Percentiles rank a stretch among this genome's conserved stretches.
These are phyloP conservation scores for Fusarium miscanthi DNA, from an alignment of 2,329 filamentous ascomycete species.

Conservation along the genomic window DNA sequence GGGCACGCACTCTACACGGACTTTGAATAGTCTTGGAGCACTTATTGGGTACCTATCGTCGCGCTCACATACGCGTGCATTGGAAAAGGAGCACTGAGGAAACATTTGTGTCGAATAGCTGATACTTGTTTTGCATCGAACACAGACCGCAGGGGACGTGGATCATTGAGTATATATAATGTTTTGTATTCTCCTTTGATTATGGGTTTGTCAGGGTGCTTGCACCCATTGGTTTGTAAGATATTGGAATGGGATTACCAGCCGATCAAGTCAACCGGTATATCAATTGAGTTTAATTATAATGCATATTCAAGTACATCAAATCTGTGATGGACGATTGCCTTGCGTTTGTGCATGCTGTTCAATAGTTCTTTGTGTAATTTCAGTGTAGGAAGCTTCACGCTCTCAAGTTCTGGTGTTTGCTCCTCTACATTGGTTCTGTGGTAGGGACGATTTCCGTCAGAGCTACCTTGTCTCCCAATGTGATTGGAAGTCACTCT, in stretches of 20 bases:
- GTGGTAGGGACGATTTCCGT: neutral
- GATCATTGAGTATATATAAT: slow-evolving; percentile 45
- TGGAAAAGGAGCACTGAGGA: slow-evolving; percentile 31
- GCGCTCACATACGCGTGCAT: slow-evolving; percentile 26
- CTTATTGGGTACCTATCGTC: slow-evolving; percentile 21
- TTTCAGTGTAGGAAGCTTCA: neutral
- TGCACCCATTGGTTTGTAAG: slow-evolving; percentile 28
- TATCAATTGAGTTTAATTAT: slow-evolving; percentile 10
- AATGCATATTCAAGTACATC: neutral
- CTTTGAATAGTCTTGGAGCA: slow-evolving; percentile 25
- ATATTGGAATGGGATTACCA: slow-evolving; percentile 1
- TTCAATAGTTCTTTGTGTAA: neutral
- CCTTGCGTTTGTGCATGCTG: neutral
- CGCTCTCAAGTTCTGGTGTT: neutral
- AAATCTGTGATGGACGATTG: neutral
- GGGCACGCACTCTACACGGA: slow-evolving; percentile 12
- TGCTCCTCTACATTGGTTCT: neutral
- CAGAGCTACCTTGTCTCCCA: neutral
- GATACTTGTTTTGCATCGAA: slow-evolving; percentile 25
- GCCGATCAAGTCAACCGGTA: slow-evolving; percentile 15
- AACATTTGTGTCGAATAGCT: slow-evolving; percentile 9
- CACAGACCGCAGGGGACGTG: slow-evolving; percentile 16
- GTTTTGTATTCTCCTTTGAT: slow-evolving; percentile 41
- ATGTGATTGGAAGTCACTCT: neutral
- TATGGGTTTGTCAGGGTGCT: slow-evolving; percentile 20